A percentile compares a stretch with the other conserved stretches of the same genome.
Evolutionary conservation across 768 basidiomycete genomes (phyloP).

Genomic region (Naganishia kalamii): DNA sequence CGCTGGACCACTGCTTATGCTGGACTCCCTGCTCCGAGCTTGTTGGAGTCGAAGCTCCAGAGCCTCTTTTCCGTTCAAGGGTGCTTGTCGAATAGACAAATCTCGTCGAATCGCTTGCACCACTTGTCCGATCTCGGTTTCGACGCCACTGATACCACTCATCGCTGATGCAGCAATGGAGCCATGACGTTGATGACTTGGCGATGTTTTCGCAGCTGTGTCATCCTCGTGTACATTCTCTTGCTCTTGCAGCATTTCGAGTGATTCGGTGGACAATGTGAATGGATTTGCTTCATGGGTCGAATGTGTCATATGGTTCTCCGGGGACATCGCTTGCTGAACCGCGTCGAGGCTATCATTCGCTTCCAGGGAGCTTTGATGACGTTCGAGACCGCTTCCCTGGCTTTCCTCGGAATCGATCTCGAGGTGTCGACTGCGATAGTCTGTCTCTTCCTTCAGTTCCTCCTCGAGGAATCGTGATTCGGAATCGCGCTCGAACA

Average conservation of each 20-base stretch:
- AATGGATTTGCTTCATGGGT: not conserved
- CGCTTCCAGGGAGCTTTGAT: not conserved
- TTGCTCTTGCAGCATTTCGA: not conserved
- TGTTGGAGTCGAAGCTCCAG: not conserved
- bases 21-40: not conserved
- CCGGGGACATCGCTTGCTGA: too few species aligned
- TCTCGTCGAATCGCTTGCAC: conserved; percentile 20
- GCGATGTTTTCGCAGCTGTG: not conserved
- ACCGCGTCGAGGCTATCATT: not conserved
- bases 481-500: conserved; percentile 11
- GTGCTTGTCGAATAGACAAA: conserved; percentile 11
- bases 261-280: not conserved
- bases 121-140: conserved; percentile 21
- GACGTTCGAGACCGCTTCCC: conserved; percentile 4
- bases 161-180: conserved; percentile 13
- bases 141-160: conserved; percentile 15
- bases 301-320: not conserved
- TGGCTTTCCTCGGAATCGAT: not conserved
- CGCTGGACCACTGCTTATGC: not conserved
- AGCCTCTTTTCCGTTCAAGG: not conserved
- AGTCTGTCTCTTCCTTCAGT: conserved; percentile 7
- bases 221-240: not conserved
- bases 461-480: conserved; percentile 19
- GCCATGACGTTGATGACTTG: conserved; percentile 4
- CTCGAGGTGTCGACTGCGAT: conserved; percentile 16